phyloP scores from a whole-genome alignment of 2,329 filamentous ascomycete genomes.

The Aurifilum marmelostoma region DNA sequence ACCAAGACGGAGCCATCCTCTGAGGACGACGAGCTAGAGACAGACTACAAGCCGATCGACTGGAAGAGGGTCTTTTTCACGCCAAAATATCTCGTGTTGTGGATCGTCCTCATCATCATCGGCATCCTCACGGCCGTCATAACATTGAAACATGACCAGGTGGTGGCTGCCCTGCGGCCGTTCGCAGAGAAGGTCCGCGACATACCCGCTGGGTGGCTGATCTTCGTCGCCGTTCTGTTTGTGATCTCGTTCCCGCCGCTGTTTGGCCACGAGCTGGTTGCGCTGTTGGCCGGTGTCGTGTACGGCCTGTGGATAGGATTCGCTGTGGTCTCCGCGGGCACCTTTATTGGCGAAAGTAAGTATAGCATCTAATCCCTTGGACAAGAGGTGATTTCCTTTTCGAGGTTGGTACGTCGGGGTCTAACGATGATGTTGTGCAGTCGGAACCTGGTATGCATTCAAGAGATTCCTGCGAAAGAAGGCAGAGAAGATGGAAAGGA shows the following conservation, averaged over 20 bases:
- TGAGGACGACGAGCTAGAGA: constrained; percentile 31
- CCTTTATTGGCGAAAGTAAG: constrained; percentile 45
- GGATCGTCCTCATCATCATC: constrained; percentile 35
- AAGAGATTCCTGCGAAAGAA: constrained; percentile 41
- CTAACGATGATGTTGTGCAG: constrained; percentile 29
- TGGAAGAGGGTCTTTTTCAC: constrained; percentile 42
- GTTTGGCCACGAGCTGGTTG: constrained; percentile 47
- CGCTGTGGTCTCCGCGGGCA: constrained; percentile 45
- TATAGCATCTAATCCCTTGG: neutral
- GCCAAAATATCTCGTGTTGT: constrained; percentile 40
- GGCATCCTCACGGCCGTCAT: constrained; percentile 39
- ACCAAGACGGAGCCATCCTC: constrained; percentile 12
- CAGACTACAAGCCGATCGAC: constrained; percentile 40
- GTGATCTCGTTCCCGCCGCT: constrained; percentile 46
- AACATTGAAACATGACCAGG: constrained; percentile 43
- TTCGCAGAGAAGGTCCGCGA: constrained; percentile 43
- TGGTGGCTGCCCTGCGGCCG: constrained; percentile 42
- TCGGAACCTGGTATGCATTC: constrained; percentile 47
- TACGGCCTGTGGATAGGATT: constrained; percentile 48
- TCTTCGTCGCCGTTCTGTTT: constrained; percentile 44
- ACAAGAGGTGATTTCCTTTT: too few relatives aligned
- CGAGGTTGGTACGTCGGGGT: neutral
- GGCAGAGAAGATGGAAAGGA: constrained; percentile 43
- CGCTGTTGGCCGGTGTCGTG: constrained; percentile 46
- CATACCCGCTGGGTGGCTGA: constrained; percentile 44